These are phyloP conservation scores for Aspergillus sp. DNA, from an alignment of 2,329 filamentous ascomycete species.

Conservation along the genomic window DNA sequence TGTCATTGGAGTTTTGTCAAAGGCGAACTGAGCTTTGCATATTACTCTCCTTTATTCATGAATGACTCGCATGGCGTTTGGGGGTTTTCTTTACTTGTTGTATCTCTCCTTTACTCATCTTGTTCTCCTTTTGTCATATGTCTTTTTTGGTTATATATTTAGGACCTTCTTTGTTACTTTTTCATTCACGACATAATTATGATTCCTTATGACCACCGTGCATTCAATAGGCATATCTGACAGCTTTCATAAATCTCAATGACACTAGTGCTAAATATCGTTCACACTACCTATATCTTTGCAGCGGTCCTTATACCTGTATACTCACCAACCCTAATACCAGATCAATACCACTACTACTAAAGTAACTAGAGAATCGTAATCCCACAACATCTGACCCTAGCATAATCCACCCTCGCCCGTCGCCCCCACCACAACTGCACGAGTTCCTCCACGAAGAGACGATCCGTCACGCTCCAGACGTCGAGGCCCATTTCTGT, in stretches of 20 bases:
- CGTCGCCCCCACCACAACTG: conserved; percentile 39
- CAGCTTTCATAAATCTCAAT: no score
- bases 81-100: conserved; percentile 2
- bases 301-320: no score
- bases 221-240: no score
- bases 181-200: no score
- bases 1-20: conserved; percentile 1
- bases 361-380: conserved; percentile 29
- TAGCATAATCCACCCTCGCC: conserved; percentile 35
- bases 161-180: no score
- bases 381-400: conserved; percentile 42
- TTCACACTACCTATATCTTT: no score
- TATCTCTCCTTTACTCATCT: background rate
- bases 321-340: no score
- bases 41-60: background rate
- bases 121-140: conserved; percentile 7
- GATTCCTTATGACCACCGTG: no score
- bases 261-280: no score
- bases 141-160: background rate
- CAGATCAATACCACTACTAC: no score
- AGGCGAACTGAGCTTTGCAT: background rate
- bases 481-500: conserved; percentile 42
- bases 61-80: background rate
- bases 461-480: conserved; percentile 40
- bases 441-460: conserved; percentile 41